Evolutionary conservation across 345 rosid genomes (phyloP).

Genomic region (Melastoma malabathricum): DNA sequence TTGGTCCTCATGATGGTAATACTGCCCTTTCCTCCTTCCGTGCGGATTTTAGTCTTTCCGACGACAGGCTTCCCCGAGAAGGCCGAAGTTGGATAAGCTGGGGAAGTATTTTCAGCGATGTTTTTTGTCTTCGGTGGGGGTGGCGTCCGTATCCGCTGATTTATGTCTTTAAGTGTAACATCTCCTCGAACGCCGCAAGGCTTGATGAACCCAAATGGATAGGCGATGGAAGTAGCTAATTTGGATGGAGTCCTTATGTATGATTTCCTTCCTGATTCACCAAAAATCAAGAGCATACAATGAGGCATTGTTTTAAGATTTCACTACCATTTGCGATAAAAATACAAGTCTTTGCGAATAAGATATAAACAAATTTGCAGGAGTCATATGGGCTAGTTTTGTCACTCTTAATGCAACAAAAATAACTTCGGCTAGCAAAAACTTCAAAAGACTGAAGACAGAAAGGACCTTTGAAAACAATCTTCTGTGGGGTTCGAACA

Average conservation of each 20-base stretch:
- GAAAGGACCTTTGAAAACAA: constrained; percentile 57
- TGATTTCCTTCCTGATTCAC: constrained; percentile 56
- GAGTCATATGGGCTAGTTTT: no score
- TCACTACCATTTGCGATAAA: neutral
- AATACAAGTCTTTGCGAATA: no score
- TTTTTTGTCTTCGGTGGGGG: constrained; percentile 43
- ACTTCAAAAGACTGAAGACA: neutral
- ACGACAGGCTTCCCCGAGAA: constrained; percentile 98
- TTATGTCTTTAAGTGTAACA: constrained; percentile 91
- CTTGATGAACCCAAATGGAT: constrained; percentile 90
- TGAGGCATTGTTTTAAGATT: constrained; percentile 12
- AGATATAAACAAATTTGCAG: no score
- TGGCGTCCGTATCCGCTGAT: constrained; percentile 67
- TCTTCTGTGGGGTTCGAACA: constrained; percentile 43
- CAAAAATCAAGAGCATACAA: constrained; percentile 3
- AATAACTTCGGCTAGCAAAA: neutral
- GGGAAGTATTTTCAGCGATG: constrained; percentile 26
- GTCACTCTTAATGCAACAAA: no score
- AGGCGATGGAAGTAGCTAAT: constrained; percentile 63
- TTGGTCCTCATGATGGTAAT: constrained; percentile 93
- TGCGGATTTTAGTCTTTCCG: constrained; percentile 89
- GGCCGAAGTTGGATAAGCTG: constrained; percentile 70
- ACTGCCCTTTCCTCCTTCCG: constrained; percentile 98
- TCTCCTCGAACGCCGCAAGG: constrained; percentile 84
- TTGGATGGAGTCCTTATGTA: constrained; percentile 45